Percentiles rank a stretch among this genome's conserved stretches.
Conservation (phyloP, 345 rosid genomes). For the Lumnitzera racemosa region DNA sequence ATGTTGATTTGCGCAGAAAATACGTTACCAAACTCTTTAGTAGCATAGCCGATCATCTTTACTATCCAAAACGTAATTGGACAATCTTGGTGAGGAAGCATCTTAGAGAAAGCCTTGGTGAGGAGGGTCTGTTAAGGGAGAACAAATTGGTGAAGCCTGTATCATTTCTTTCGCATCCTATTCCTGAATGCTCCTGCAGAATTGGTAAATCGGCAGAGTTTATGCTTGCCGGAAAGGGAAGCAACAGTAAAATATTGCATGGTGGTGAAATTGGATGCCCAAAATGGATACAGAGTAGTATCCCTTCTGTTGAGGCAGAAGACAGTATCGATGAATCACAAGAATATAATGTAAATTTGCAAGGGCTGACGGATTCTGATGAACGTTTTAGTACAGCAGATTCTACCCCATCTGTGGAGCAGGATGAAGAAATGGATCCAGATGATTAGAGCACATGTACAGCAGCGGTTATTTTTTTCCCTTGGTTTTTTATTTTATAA, state of each 20-base stretch:
- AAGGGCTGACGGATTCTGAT: constrained; percentile 50
- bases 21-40: constrained; percentile 47
- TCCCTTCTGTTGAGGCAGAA: constrained; percentile 12
- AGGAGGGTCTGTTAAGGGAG: constrained; percentile 68
- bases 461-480: constrained; percentile 2
- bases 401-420: constrained; percentile 41
- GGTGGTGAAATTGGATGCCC: constrained; percentile 93
- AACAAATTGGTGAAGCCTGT: constrained; percentile 55
- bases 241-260: constrained; percentile 23
- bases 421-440: constrained; percentile 95
- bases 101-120: constrained; percentile 77
- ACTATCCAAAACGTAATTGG: constrained; percentile 79
- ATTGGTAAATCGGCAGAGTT: constrained; percentile 25
- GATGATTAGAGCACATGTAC: constrained; percentile 49
- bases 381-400: constrained; percentile 34
- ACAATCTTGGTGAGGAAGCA: constrained; percentile 59
- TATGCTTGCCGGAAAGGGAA: constrained; percentile 28
- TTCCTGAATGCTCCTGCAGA: constrained; percentile 96
- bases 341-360: constrained; percentile 49
- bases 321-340: constrained; percentile 38
- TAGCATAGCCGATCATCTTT: constrained; percentile 53
- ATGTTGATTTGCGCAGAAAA: constrained; percentile 48
- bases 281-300: constrained; percentile 61
- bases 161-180: constrained; percentile 78
- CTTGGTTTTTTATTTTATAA: too few relatives aligned